phyloP scores from a whole-genome alignment of 306 rosid genomes.

The Sphenostylis stenocarpa region DNA sequence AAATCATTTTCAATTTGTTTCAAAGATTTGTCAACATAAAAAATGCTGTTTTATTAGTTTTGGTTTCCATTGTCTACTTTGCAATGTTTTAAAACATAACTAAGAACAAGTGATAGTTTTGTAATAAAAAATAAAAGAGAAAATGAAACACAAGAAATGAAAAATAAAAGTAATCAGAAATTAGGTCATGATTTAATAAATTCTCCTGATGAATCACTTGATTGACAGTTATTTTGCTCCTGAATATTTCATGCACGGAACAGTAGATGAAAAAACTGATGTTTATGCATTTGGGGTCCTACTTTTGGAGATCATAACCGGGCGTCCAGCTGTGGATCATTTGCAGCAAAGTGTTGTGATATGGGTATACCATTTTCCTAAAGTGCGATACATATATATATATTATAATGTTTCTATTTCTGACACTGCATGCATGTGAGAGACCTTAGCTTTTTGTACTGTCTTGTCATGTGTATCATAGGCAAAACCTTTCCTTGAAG shows the following conservation, averaged over 20 bases:
- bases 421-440: not conserved
- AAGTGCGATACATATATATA: not conserved
- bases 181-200: not conserved
- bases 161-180: not conserved
- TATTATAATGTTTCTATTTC: not conserved
- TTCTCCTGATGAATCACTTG: not conserved
- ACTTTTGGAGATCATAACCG: slow-evolving; percentile 83
- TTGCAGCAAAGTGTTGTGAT: slow-evolving; percentile 58
- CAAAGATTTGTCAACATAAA: not conserved
- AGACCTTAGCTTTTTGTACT: not conserved
- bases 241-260: slow-evolving; percentile 92
- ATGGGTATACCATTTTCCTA: slow-evolving; percentile 58
- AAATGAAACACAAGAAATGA: no score
- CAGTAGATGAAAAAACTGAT: slow-evolving; percentile 94
- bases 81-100: no score
- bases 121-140: no score
- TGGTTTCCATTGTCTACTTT: no score
- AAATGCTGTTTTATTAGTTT: no score
- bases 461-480: slow-evolving; percentile 27
- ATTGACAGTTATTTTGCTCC: slow-evolving; percentile 89
- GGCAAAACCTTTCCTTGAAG: slow-evolving; percentile 76
- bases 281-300: slow-evolving; percentile 85
- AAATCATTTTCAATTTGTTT: not conserved
- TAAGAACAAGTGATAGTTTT: not conserved
- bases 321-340: slow-evolving; percentile 76